Evolutionary conservation across 2,329 filamentous ascomycete species (phyloP), one percentile per base, ranked within the genome.

Genomic region (Cordyceps pruinosa): DNA sequence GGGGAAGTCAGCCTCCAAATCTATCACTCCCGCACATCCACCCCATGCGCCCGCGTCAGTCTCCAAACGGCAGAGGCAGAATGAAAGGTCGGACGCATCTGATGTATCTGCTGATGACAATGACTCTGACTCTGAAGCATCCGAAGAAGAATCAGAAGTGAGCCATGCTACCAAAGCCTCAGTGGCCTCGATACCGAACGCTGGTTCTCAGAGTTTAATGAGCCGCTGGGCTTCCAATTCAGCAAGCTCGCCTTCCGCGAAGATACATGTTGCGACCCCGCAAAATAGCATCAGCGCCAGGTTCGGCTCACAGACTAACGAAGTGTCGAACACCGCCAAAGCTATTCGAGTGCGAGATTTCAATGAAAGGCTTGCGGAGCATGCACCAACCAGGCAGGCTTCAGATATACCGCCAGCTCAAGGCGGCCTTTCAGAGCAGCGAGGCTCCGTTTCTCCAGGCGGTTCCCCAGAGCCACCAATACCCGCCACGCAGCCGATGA

Each of bases 1-100:
- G 35, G 89, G 82, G 64, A 70, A 82, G 44, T 75, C 81, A 15
- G 69, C 53, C 23, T 19, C 39, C n/a, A 48, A 42, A 25, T n/a
- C 42, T 15, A 19, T 10, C 7, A 28, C n/a, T 4, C 13, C 13
- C 26, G 28, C 34, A 37, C n/a, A 23, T 10, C 19, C 35, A 17
- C 26, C 42, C 13, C 25, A 15, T 1, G 21, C 30, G 19, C 28
- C 30, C 7, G 32, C 32, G 21, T 26, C 48, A 9, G 17, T 10
- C 7, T 28, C 41, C 26, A 60, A 59, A 56, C 50, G 37, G 34
- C 37, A 55, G 19, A 58, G 48, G 1, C 50, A 51, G 12, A 55
- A 58, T 7, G 52, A 57, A 15, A 52, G 52, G 5, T 49, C 58
- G 28, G 50, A 54, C 23, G 55, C 56, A 45, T 57, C 54, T 4